Percentiles rank a stretch among this genome's conserved stretches.
phyloP scores from a whole-genome alignment of 495 filamentous ascomycete species.

The Aspergillus saccharolyticus region DNA sequence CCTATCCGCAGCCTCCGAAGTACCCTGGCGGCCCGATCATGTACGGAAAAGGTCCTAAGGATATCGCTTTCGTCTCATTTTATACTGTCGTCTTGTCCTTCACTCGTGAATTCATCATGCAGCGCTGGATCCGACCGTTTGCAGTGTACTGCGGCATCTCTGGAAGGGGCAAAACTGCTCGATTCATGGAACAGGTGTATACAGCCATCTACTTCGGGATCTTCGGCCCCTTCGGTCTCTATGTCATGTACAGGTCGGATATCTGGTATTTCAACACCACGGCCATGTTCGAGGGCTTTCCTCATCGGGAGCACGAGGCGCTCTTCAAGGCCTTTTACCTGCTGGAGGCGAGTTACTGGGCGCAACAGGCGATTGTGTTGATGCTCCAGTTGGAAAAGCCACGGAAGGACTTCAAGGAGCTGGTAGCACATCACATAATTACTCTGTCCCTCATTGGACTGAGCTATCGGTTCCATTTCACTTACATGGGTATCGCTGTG shows the following conservation, averaged over 20 bases:
- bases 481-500: conserved; percentile 93
- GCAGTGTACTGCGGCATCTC: conserved; percentile 67
- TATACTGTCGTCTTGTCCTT: conserved; percentile 88
- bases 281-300: conserved; percentile 89
- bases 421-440: conserved; percentile 91
- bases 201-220: conserved; percentile 91
- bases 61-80: conserved; percentile 83
- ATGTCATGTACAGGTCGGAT: conserved; percentile 82
- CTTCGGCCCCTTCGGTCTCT: conserved; percentile 82
- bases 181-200: conserved; percentile 98
- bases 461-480: conserved; percentile 97
- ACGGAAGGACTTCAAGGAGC: conserved; percentile 92
- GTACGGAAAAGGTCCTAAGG: conserved; percentile 85
- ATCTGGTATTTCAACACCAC: conserved; percentile 98
- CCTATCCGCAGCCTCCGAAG: conserved; percentile 67
- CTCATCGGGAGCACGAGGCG: conserved; percentile 77
- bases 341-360: conserved; percentile 93
- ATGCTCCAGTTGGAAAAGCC: conserved; percentile 89
- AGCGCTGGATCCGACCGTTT: conserved; percentile 77
- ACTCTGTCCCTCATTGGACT: conserved; percentile 80
- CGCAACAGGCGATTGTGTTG: conserved; percentile 89
- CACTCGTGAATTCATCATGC: conserved; percentile 96
- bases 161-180: conserved; percentile 71
- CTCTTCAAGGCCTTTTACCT: conserved; percentile 97
- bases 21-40: conserved; percentile 53